phyloP scores from a whole-genome alignment of 2,329 filamentous ascomycete species.

The Phialophora tarda region DNA sequence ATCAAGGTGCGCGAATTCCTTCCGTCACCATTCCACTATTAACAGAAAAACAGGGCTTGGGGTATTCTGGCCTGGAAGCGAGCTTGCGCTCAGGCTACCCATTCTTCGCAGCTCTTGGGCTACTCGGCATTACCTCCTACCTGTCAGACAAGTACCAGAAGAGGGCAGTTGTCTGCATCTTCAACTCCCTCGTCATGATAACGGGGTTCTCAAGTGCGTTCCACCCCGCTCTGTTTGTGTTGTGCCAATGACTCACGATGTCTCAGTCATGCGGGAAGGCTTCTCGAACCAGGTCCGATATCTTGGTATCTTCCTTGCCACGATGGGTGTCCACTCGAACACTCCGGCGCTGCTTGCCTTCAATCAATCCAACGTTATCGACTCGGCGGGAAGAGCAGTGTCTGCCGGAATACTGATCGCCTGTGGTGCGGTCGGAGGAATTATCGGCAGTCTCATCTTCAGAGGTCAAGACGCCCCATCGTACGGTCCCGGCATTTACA shows the following conservation, averaged over 20 bases:
- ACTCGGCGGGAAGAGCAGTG: conserved; percentile 37
- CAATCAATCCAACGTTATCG: conserved; percentile 44
- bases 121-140: conserved; percentile 14
- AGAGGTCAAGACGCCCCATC: conserved; percentile 49
- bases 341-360: conserved; percentile 43
- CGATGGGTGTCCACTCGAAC: conserved; percentile 34
- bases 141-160: conserved; percentile 20
- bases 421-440: conserved; percentile 71
- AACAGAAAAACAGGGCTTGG: conserved; percentile 11
- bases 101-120: conserved; percentile 24
- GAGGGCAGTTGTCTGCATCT: conserved; percentile 17
- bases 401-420: conserved; percentile 66
- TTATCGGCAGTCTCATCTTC: conserved; percentile 75
- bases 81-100: conserved; percentile 21
- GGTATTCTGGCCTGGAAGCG: conserved; percentile 23
- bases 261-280: conserved; percentile 19
- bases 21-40: background rate
- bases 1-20: conserved; percentile 11
- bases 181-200: conserved; percentile 23
- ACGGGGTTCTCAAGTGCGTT: conserved; percentile 22
- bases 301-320: conserved; percentile 25
- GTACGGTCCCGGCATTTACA: conserved; percentile 44
- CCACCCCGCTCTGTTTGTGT: background rate
- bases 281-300: conserved; percentile 25
- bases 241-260: conserved; percentile 1